These are phyloP conservation scores for Triadica sebifera DNA, from an alignment of 345 rosid species.

Conservation along the genomic window DNA sequence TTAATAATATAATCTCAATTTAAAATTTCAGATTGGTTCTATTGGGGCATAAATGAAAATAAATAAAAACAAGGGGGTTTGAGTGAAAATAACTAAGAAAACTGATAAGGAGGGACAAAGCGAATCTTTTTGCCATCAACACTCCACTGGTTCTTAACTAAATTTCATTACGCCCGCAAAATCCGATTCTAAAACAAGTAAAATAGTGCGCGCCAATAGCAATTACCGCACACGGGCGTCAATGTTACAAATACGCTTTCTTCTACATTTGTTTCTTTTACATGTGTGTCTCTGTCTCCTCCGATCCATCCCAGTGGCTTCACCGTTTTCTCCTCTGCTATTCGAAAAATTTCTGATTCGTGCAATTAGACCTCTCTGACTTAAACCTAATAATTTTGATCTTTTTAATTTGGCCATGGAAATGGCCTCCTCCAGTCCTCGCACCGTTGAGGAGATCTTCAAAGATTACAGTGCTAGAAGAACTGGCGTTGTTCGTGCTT, in stretches of 20 bases:
- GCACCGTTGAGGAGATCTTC: slow-evolving; percentile 28
- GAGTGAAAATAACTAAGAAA: not conserved
- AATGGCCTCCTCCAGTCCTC: slow-evolving; percentile 22
- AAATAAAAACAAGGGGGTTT: not conserved
- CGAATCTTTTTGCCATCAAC: not conserved
- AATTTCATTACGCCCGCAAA: not conserved
- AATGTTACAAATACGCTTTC: slow-evolving; percentile 7
- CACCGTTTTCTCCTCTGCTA: not conserved
- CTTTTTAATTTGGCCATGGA: slow-evolving; percentile 17
- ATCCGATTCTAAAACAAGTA: not conserved
- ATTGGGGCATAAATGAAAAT: not conserved
- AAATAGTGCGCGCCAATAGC: slow-evolving; percentile 16
- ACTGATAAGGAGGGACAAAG: not conserved
- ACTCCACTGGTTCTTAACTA: not conserved
- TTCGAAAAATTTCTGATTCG: not conserved
- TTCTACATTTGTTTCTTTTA: not conserved
- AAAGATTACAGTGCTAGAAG: slow-evolving; percentile 25
- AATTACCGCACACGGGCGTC: slow-evolving; percentile 11
- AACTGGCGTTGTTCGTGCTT: slow-evolving; percentile 23
- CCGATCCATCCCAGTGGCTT: slow-evolving; percentile 13
- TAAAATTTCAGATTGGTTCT: not conserved
- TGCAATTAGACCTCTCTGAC: not conserved
- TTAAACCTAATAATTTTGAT: not conserved
- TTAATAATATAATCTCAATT: too few species aligned
- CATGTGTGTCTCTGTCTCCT: not conserved